Evolutionary conservation across 176 grass and related monocot species (phyloP).

Genomic region (Triticum urartu): DNA sequence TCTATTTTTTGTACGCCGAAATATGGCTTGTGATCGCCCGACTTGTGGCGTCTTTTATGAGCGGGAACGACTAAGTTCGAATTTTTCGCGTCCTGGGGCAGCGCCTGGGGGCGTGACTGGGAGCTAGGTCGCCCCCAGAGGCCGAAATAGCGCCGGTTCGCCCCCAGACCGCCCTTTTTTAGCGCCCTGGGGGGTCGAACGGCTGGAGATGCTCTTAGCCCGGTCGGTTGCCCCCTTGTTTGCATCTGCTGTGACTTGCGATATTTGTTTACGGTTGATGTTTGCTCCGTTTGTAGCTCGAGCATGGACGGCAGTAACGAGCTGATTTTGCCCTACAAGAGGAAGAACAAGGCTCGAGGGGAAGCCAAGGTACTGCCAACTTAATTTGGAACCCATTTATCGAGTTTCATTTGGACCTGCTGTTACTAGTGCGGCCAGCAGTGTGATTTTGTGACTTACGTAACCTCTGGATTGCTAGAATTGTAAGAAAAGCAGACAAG

Average conservation of each 20-base stretch:
- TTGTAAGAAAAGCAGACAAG: constrained; percentile 54
- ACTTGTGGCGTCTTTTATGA: too few relatives aligned
- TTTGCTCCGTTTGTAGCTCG: neutral
- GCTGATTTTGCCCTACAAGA: constrained; percentile 5
- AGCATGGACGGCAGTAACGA: constrained; percentile 32
- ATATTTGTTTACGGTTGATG: neutral
- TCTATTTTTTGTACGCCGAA: too few relatives aligned
- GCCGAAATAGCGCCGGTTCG: too few relatives aligned
- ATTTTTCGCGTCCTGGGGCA: too few relatives aligned
- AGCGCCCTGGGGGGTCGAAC: too few relatives aligned
- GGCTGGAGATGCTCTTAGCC: too few relatives aligned
- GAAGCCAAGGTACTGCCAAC: constrained; percentile 46
- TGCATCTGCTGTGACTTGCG: neutral
- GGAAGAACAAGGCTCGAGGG: constrained; percentile 57
- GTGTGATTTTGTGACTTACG: neutral
- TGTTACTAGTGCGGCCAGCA: neutral
- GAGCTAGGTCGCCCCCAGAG: too few relatives aligned
- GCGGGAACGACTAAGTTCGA: too few relatives aligned
- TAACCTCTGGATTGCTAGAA: constrained; percentile 29
- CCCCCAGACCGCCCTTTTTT: too few relatives aligned
- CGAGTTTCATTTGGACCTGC: neutral
- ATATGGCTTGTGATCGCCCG: too few relatives aligned
- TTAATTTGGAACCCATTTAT: neutral
- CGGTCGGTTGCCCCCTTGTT: too few relatives aligned
- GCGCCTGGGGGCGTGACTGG: too few relatives aligned